Conservation (phyloP, 164 flowering plant species). For the Brasenia schreberi region DNA sequence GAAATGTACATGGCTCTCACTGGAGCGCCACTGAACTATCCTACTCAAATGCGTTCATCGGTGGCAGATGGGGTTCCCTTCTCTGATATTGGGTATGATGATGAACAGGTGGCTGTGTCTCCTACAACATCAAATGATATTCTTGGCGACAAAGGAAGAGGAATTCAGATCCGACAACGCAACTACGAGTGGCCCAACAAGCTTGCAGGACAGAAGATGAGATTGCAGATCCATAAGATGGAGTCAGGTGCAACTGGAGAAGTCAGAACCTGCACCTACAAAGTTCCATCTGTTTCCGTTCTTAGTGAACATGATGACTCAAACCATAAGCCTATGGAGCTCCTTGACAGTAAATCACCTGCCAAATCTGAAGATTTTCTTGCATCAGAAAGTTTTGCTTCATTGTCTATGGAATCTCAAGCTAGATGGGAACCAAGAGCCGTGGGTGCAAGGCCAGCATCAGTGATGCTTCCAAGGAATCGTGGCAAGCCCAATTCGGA, state of each 20-base stretch:
- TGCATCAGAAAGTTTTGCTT: no score
- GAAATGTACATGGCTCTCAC: neutral
- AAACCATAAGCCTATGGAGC: neutral
- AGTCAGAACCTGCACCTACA: neutral
- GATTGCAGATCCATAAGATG: neutral
- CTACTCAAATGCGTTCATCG: no score
- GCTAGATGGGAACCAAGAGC: no score
- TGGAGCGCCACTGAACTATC: neutral
- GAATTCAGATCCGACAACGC: constrained; percentile 1
- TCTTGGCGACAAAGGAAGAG: neutral
- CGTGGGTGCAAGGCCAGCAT: no score
- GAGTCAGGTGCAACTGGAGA: neutral
- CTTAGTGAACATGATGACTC: neutral
- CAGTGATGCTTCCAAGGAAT: no score
- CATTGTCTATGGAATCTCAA: no score
- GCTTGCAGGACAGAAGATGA: neutral
- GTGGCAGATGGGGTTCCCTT: neutral
- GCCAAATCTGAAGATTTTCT: neutral
- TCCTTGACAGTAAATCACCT: neutral
- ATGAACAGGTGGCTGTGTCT: neutral
- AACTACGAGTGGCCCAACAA: neutral
- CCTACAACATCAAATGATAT: no score
- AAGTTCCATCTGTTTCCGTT: neutral
- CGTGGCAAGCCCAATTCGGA: no score
- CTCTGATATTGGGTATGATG: neutral